Base-by-base conservation (phyloP, 2,329 filamentous ascomycete genomes). In the Colletotrichum tofieldiae region DNA sequence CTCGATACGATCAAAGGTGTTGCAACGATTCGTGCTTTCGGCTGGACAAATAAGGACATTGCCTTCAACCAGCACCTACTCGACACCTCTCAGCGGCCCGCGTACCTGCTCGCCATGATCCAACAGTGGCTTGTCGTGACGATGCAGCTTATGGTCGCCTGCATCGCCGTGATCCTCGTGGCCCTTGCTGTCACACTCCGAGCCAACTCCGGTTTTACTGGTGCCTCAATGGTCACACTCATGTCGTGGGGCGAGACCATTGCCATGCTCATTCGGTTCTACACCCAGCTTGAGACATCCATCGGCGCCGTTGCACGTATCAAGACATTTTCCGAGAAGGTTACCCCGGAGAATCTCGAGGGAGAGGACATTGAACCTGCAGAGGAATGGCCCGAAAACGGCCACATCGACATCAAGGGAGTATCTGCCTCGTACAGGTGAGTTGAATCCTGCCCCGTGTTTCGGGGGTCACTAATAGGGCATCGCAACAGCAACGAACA, bases 41-140 rank as follows among this genome's bases (percentile, higher is more conserved):
- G 86, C 20, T 90, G 88, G 88, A 79, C 84, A 18, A 74, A 78
- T 0, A 77, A 79, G 3, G 81, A 85, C 72, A 79, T 85, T n/a
- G 76, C 81, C 6, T 81, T 81, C 66, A 89, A 87, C 72, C 78
- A 84, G 37, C 64, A 75, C 5, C 80, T 89, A 0, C 78, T 90
- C 12, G 85, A 89, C 75, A 80, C 78, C 3, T 89, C 87, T 0
- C 88, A 90, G 72, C 79, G 84, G 12, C 88, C 89, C 0, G 86
- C 86, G 18, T 91, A 90, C 75, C 82, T 89, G 3, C 82, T 90
- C 6, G 85, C 83, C 67, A 85, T 86, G 74, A 84, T 90, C 35
- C 88, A 91, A 76, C 83, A 85, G 63, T 90, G 88, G 88, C 82
- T 90, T 1, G 83, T 78, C 0, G 80, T 90, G 4, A 83, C 85